Evolutionary conservation across 2,329 filamentous ascomycete genomes (phyloP), one percentile per base, ranked within the genome.

Genomic region (Claviceps capensis): DNA sequence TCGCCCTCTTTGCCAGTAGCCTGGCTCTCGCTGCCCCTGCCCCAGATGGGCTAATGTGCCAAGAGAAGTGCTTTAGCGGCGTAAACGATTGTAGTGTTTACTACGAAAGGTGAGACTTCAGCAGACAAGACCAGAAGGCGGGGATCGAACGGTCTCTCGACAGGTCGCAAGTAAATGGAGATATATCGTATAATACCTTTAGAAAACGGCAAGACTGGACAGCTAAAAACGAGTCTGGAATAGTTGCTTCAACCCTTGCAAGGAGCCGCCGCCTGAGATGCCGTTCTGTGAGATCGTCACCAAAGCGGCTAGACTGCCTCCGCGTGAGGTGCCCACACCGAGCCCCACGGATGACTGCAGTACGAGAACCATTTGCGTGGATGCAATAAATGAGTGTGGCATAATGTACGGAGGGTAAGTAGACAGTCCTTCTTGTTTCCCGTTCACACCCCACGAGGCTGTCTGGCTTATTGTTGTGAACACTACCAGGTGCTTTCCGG

Each of bases 301-400:
- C 1, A 6, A 4, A 6, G 37, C 5, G 47, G 37, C 34, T 16
- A n/a, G 5, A 19, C 17, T 49, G 30, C 40, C 14, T 37, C 7
- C 41, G 41, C 30, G 11, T 17, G 13, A 7, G 26, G 4, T 7
- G 19, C 30, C 48, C 1, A 45, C 30, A 23, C 17, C 41, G 5
- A 8, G 8, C 4, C 7, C 11, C 13, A 23, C 41, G 13, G 56
- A 57, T 30, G 51, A 60, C 49, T 66, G 64, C 53, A 57, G 48
- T 34, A 57, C 55, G 4, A 59, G 58, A 4, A 63, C 53, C 13
- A 40, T 63, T 22, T 65, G 61, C 48, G 50, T 58, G 23, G 58
- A 63, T 50, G 47, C 36, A 0, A 49, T 61, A 37, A 60, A 64
- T 46, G 37, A 56, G 19, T 64, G 62, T 45, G 61, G 60, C 34